Evolutionary conservation across 2,329 filamentous ascomycete genomes (phyloP).

Genomic region (Phaeosphaeriaceae sp.): DNA sequence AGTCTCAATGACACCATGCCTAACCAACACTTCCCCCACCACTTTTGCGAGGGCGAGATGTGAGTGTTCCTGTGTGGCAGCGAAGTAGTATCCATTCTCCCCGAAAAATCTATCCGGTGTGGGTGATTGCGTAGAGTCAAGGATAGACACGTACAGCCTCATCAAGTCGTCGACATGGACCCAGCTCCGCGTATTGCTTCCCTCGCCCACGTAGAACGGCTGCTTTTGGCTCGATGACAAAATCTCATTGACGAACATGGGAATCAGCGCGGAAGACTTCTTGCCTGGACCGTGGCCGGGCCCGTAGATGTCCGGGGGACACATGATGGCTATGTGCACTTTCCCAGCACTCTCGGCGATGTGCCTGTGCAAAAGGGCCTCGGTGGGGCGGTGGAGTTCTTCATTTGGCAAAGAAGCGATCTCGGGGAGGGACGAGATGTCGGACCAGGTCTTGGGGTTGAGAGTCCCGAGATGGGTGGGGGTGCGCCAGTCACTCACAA

Average conservation of each 20-base stretch:
- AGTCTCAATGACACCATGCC: slow-evolving; percentile 29
- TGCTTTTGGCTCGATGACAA: slow-evolving; percentile 40
- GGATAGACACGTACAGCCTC: slow-evolving; percentile 60
- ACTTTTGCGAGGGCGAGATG: slow-evolving; percentile 37
- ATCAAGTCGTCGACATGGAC: slow-evolving; percentile 68
- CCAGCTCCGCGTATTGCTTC: slow-evolving; percentile 63
- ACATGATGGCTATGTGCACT: slow-evolving; percentile 62
- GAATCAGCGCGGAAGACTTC: slow-evolving; percentile 52
- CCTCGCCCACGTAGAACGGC: slow-evolving; percentile 62
- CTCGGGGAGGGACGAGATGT: slow-evolving; percentile 60
- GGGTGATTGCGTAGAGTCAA: slow-evolving; percentile 59
- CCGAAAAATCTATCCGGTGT: slow-evolving; percentile 60
- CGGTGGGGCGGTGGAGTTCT: slow-evolving; percentile 70
- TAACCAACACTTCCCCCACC: slow-evolving; percentile 34
- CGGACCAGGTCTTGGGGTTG: slow-evolving; percentile 61
- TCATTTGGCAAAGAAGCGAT: slow-evolving; percentile 63
- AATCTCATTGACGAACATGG: slow-evolving; percentile 49
- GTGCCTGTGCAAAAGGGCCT: slow-evolving; percentile 66
- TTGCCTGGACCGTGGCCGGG: slow-evolving; percentile 62
- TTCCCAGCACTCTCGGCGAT: slow-evolving; percentile 48
- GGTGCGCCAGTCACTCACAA: slow-evolving; percentile 56
- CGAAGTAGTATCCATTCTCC: slow-evolving; percentile 57
- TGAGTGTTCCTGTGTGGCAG: slow-evolving; percentile 46
- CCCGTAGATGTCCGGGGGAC: slow-evolving; percentile 71
- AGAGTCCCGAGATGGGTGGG: slow-evolving; percentile 32